Percentiles rank a stretch among this genome's conserved stretches.
Evolutionary conservation across 257 asterid species (phyloP).

Genomic region (Nicotiana otophora): DNA sequence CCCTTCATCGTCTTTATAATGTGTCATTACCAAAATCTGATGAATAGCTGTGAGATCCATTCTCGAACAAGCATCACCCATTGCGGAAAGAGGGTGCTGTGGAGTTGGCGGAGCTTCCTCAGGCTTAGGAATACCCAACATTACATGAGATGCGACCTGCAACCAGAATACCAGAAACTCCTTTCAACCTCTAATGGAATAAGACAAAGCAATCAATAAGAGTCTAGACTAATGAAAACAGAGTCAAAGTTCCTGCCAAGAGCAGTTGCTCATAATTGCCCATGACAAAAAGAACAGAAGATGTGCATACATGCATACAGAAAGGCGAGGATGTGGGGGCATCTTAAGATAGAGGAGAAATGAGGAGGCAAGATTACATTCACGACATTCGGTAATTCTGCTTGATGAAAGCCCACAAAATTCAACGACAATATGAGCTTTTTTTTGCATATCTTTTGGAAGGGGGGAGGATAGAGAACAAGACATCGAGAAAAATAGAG

Average conservation of each 20-base stretch:
- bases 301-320: not conserved
- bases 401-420: not conserved
- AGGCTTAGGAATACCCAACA: constrained; percentile 83
- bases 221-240: not conserved
- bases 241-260: not conserved
- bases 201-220: constrained; percentile 1
- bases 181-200: not conserved
- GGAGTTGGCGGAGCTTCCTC: constrained; percentile 91
- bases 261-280: not conserved
- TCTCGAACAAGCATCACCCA: constrained; percentile 95
- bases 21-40: constrained; percentile 83
- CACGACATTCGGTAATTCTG: not conserved
- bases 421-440: not conserved
- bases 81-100: constrained; percentile 87
- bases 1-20: constrained; percentile 91
- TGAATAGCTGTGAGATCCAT: constrained; percentile 98
- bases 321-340: not conserved
- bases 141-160: constrained; percentile 83
- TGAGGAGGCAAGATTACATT: not conserved
- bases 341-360: not conserved
- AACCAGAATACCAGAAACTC: constrained; percentile 7
- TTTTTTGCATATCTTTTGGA: not conserved
- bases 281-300: not conserved
- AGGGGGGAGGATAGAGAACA: not conserved
- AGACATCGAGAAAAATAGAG: not conserved